Evolutionary conservation across 257 asterid species (phyloP).

Genomic region (Ilex asprella): DNA sequence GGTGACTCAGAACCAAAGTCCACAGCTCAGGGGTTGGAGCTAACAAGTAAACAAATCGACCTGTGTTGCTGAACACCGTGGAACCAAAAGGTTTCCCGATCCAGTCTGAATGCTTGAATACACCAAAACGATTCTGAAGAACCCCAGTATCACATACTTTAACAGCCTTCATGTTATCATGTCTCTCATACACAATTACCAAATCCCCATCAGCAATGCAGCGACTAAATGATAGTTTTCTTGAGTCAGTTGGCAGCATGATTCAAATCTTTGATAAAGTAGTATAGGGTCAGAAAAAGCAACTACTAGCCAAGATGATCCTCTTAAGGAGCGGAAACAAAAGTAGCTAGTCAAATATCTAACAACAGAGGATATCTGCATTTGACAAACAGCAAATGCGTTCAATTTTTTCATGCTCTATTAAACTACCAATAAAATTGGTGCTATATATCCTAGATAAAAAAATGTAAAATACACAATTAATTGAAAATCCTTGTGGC

Average conservation of each 20-base stretch:
- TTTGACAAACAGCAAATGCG: too few relatives aligned
- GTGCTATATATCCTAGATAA: too few relatives aligned
- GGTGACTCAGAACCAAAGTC: constrained; percentile 92
- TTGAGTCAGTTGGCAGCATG: constrained; percentile 45
- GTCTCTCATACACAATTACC: constrained; percentile 76
- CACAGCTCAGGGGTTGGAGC: constrained; percentile 97
- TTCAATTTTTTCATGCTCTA: too few relatives aligned
- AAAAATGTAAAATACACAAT: too few relatives aligned
- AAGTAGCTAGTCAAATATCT: too few relatives aligned
- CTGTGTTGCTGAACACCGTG: constrained; percentile 71
- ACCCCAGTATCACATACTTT: constrained; percentile 51
- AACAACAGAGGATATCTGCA: too few relatives aligned
- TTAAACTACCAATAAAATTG: too few relatives aligned
- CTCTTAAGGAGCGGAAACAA: too few relatives aligned
- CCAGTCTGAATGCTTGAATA: constrained; percentile 87
- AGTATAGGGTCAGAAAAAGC: background rate
- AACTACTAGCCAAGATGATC: too few relatives aligned
- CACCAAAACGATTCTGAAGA: constrained; percentile 81
- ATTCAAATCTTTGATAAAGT: background rate
- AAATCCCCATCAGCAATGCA: constrained; percentile 62
- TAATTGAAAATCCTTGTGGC: too few relatives aligned
- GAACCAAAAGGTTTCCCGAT: constrained; percentile 86
- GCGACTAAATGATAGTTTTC: constrained; percentile 54
- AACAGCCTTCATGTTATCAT: constrained; percentile 75
- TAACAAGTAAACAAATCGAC: constrained; percentile 70